These are phyloP conservation scores for Yamadazyma sp. DNA, from an alignment of 805 yeast genomes.

Conservation along the genomic window DNA sequence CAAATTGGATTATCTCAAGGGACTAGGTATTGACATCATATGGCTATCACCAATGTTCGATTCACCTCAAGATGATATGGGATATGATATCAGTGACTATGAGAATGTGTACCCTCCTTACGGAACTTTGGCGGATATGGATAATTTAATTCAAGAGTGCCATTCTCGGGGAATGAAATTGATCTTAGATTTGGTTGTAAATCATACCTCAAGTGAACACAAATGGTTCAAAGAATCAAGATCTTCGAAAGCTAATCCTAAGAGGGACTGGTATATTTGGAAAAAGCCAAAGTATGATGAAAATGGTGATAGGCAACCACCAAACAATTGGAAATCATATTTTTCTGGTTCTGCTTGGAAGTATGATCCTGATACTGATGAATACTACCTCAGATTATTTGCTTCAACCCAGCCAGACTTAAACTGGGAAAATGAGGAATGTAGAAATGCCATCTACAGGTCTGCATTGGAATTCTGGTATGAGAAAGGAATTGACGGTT, in stretches of 20 bases:
- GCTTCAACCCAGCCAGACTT: constrained; percentile 57
- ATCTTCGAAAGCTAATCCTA: constrained; percentile 47
- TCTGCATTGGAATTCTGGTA: constrained; percentile 52
- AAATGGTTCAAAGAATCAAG: constrained; percentile 58
- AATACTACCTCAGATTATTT: constrained; percentile 54
- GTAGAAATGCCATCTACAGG: constrained; percentile 39
- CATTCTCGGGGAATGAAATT: constrained; percentile 51
- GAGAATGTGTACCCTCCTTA: constrained; percentile 48
- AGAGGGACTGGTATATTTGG: constrained; percentile 65
- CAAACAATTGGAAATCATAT: constrained; percentile 54
- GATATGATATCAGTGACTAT: constrained; percentile 58
- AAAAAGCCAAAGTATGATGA: constrained; percentile 45
- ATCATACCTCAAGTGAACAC: constrained; percentile 56
- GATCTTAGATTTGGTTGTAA: constrained; percentile 54
- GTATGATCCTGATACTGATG: constrained; percentile 50
- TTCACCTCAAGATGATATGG: constrained; percentile 62
- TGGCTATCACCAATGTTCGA: constrained; percentile 61
- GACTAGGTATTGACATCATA: constrained; percentile 48
- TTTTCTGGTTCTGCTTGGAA: constrained; percentile 59
- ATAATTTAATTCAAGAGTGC: constrained; percentile 41
- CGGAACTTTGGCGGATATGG: constrained; percentile 55
- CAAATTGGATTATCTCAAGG: constrained; percentile 49
- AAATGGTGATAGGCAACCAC: constrained; percentile 49
- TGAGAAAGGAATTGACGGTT: constrained; percentile 55
- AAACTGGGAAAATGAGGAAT: constrained; percentile 55